Evolutionary conservation across 2,329 filamentous ascomycete genomes (phyloP), one percentile per base, ranked within the genome.

Genomic region (Sporothrix dimorphospora): DNA sequence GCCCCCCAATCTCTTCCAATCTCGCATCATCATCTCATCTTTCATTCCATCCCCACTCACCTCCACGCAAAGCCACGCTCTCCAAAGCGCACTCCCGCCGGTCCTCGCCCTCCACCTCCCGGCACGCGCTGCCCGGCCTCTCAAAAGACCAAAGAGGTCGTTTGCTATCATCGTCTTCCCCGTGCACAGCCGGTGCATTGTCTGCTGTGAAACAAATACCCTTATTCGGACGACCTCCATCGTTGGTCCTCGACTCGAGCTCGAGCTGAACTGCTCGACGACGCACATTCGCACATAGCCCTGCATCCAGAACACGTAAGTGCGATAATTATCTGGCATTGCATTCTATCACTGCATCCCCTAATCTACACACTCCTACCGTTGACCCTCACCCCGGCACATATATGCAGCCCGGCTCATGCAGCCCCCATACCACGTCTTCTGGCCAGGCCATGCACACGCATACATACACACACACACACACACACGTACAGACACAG

Each of bases 311-410:
- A 65, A 27, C 38, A 27, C 59, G 59, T 65, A 45, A 42, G 59
- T 65, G 24, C 27, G 59, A 65, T 65, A n/a, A n/a, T n/a, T n/a
- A 45, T 27, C 38, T 45, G 59, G 27, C 38, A 27, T 45, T 24
- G 59, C 38, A 63, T 63, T 63, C 16, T 42, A 21, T 19, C 38
- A 65, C 38, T 42, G 21, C 38, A 27, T 65, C 21, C 38, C 9
- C 38, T 38, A 65, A 65, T 45, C 38, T 45, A 45, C 21, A 38
- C 59, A 24, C 3, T 42, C 59, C 59, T 19, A 8, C 21, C n/a
- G 8, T 65, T 12, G 59, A 65, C n/a, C 61, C 63, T 49, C 63
- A 66, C 63, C 63, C 63, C 63, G 63, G 63, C 42, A 49, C 42
- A 47, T 47, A 49, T 14, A 30, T 66, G 34, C 66, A 69, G 47